phyloP scores from a whole-genome alignment of 2,329 filamentous ascomycete genomes.

The Monosporascus sp. region DNA sequence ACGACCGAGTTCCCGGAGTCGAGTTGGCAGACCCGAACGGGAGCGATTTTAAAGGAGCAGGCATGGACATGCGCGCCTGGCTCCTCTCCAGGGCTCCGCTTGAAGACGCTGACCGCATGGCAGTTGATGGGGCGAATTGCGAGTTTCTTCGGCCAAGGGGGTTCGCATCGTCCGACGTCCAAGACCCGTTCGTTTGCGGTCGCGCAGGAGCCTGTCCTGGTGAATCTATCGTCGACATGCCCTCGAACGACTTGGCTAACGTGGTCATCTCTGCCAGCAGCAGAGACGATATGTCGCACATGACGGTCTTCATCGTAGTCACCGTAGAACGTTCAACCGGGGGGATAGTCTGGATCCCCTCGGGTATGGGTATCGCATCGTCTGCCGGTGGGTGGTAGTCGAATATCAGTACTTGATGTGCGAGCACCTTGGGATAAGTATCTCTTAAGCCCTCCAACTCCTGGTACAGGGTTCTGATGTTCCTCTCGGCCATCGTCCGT shows the following conservation, averaged over 20 bases:
- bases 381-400: constrained; percentile 54
- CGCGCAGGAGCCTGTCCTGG: constrained; percentile 50
- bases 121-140: constrained; percentile 41
- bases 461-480: constrained; percentile 54
- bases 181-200: constrained; percentile 36
- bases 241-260: constrained; percentile 67
- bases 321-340: constrained; percentile 61
- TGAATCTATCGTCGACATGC: constrained; percentile 69
- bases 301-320: constrained; percentile 75
- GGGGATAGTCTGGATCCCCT: constrained; percentile 68
- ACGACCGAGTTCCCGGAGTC: constrained; percentile 40
- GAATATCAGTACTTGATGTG: constrained; percentile 76
- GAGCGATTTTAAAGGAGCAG: constrained; percentile 47
- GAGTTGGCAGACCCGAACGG: constrained; percentile 39
- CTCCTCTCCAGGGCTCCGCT: constrained; percentile 51
- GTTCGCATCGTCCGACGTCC: constrained; percentile 36
- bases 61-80: constrained; percentile 75
- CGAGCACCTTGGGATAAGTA: constrained; percentile 67
- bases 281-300: constrained; percentile 72
- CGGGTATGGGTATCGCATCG: constrained; percentile 49
- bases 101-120: constrained; percentile 49
- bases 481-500: constrained; percentile 47
- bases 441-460: constrained; percentile 68
- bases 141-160: constrained; percentile 46
- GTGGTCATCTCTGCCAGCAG: constrained; percentile 71